Conservation (phyloP, 2,329 filamentous ascomycete genomes). For the Verticillium isaacii region DNA sequence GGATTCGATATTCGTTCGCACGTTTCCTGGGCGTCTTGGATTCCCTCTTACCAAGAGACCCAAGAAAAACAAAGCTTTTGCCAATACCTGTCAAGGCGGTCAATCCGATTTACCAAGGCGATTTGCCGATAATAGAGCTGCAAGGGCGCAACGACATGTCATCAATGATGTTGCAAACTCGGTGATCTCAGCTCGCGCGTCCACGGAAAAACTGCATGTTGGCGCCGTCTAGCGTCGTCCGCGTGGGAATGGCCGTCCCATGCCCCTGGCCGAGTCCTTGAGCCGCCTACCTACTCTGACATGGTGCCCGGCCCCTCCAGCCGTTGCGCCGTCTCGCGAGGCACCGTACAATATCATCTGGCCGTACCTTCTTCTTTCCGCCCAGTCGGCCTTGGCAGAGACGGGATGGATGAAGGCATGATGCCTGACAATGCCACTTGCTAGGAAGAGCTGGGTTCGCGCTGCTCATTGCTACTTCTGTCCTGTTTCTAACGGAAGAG, state of each 20-base stretch:
- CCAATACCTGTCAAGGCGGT: not conserved
- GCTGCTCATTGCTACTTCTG: not conserved
- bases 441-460: not conserved
- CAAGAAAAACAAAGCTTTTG: conserved; percentile 1
- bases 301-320: not conserved
- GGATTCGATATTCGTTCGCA: not conserved
- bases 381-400: not conserved
- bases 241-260: not conserved
- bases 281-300: not conserved
- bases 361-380: not conserved
- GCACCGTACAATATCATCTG: not conserved
- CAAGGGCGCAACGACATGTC: not conserved
- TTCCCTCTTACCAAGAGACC: not conserved
- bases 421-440: not conserved
- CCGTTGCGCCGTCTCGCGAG: not conserved
- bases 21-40: not conserved
- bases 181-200: not conserved
- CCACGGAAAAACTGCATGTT: not conserved
- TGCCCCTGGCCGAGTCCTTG: not conserved
- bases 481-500: not conserved
- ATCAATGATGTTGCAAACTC: not conserved
- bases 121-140: not conserved
- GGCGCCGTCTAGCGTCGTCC: not conserved
- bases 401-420: not conserved
- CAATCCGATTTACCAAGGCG: not conserved